Evolutionary conservation across 768 basidiomycete genomes (phyloP).

Genomic region (Cystoderma amianthinum): DNA sequence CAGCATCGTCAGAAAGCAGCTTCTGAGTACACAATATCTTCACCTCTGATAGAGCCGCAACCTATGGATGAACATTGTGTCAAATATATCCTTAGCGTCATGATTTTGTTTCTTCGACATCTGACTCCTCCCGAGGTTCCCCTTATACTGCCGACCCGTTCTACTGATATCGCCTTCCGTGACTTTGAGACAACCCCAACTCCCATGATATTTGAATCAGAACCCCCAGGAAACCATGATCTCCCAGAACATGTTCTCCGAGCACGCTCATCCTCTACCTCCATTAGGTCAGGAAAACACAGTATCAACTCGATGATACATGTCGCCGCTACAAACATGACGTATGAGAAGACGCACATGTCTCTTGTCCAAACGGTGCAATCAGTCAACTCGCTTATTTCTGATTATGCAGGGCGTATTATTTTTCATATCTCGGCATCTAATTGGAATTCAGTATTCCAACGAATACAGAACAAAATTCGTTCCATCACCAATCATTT

Average conservation of each 20-base stretch:
- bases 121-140: constrained; percentile 52
- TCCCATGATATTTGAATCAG: constrained; percentile 6
- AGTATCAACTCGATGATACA: constrained; percentile 35
- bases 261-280: constrained; percentile 33
- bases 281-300: constrained; percentile 26
- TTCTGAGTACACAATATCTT: constrained; percentile 33
- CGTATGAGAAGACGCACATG: constrained; percentile 60
- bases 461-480: constrained; percentile 64
- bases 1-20: constrained; percentile 29
- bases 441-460: constrained; percentile 78
- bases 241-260: constrained; percentile 19
- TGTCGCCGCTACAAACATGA: constrained; percentile 25
- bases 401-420: constrained; percentile 69
- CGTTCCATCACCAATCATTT: constrained; percentile 48
- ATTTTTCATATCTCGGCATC: constrained; percentile 83
- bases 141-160: constrained; percentile 47
- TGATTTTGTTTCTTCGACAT: constrained; percentile 78
- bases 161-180: constrained; percentile 58
- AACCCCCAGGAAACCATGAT: constrained; percentile 7
- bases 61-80: constrained; percentile 80
- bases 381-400: constrained; percentile 55
- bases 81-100: constrained; percentile 73
- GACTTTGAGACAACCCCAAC: constrained; percentile 62
- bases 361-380: constrained; percentile 47
- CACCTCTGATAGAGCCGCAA: constrained; percentile 54